Evolutionary conservation across 2,329 filamentous ascomycete genomes (phyloP).

Genomic region (Colletotrichum brevisporum): DNA sequence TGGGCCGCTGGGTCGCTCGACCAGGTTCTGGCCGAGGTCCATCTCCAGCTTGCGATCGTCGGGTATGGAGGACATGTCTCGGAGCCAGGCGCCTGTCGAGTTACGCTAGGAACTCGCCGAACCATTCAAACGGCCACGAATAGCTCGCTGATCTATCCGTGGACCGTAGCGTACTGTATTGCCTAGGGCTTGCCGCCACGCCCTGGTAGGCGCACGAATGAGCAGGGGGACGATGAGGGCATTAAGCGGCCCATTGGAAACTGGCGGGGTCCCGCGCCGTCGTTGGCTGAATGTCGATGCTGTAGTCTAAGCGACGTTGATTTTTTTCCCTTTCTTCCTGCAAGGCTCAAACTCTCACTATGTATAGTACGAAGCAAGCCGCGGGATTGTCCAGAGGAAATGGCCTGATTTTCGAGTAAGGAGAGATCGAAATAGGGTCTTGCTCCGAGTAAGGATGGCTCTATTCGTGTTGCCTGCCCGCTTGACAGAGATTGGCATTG

Average conservation of each 20-base stretch:
- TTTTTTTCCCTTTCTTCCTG: not conserved
- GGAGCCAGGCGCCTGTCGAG: conserved; percentile 1
- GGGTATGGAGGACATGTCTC: conserved; percentile 11
- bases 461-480: conserved; percentile 8
- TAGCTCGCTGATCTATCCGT: not conserved
- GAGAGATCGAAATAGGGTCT: not conserved
- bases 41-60: not conserved
- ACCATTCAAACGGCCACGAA: conserved; percentile 6
- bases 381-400: not conserved
- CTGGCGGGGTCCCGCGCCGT: no score
- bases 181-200: not conserved
- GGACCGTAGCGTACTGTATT: no score
- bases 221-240: not conserved
- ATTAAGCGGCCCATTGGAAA: not conserved
- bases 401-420: conserved; percentile 27
- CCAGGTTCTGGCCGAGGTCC: conserved; percentile 5
- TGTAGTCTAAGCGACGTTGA: not conserved
- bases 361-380: not conserved
- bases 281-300: not conserved
- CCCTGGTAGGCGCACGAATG: conserved; percentile 7
- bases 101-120: not conserved
- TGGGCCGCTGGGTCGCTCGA: conserved; percentile 2
- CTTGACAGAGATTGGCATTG: conserved; percentile 15
- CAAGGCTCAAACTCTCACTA: not conserved
- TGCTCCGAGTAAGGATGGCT: conserved; percentile 17